Percentiles rank a stretch among this genome's conserved stretches.
Conservation (phyloP, 1,139 yeast species). For the Sugiyamaella pinicola region DNA sequence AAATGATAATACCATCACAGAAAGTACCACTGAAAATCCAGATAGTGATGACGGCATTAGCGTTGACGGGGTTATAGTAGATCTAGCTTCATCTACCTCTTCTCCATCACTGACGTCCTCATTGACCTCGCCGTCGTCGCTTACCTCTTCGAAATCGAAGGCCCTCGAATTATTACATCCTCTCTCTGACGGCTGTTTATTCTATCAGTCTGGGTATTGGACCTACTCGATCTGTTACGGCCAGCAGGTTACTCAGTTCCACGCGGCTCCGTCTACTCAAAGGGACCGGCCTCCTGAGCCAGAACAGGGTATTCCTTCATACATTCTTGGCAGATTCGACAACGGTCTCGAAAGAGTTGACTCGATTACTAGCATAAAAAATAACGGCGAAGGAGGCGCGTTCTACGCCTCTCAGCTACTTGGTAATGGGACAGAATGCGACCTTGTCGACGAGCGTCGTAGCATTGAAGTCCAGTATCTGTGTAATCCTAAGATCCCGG, state of each 20-base stretch:
- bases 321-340: slow-evolving; percentile 51
- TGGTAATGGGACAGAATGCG: slow-evolving; percentile 69
- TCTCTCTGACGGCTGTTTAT: slow-evolving; percentile 42
- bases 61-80: not conserved
- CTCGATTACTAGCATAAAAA: slow-evolving; percentile 30
- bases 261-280: slow-evolving; percentile 42
- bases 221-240: slow-evolving; percentile 61
- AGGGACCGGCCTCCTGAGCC: slow-evolving; percentile 37
- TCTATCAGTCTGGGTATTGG: slow-evolving; percentile 59
- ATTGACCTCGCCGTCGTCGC: not conserved
- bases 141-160: slow-evolving; percentile 19
- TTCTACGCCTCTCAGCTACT: slow-evolving; percentile 48
- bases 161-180: slow-evolving; percentile 38
- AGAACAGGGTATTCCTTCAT: slow-evolving; percentile 47
- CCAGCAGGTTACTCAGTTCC: slow-evolving; percentile 60
- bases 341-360: slow-evolving; percentile 35
- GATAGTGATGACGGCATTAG: not conserved
- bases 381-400: slow-evolving; percentile 23
- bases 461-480: slow-evolving; percentile 63
- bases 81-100: not conserved
- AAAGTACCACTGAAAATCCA: not conserved
- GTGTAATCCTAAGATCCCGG: slow-evolving; percentile 54
- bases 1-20: not conserved
- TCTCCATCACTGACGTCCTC: not conserved
- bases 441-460: slow-evolving; percentile 65